phyloP scores from a whole-genome alignment of 148 eudicot genomes.

The Chenopodium berlandieri region DNA sequence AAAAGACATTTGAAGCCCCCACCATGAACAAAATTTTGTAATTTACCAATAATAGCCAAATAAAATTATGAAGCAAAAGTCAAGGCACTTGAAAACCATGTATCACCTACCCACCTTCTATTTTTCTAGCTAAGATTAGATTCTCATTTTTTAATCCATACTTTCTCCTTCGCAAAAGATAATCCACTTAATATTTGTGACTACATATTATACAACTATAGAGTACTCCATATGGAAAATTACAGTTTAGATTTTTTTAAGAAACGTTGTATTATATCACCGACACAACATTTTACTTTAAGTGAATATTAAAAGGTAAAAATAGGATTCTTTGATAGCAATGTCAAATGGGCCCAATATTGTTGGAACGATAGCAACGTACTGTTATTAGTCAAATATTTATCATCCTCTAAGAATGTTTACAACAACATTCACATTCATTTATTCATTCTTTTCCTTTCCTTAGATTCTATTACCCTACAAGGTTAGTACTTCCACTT shows the following conservation, averaged over 20 bases:
- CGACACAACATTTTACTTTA: background rate
- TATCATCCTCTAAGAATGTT: background rate
- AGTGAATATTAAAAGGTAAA: background rate
- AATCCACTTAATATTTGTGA: background rate
- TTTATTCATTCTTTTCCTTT: too few species aligned
- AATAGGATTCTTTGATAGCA: background rate
- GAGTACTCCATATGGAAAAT: too few species aligned
- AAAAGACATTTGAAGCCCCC: background rate
- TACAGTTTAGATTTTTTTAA: too few species aligned
- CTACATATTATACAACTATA: background rate
- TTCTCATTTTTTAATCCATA: background rate
- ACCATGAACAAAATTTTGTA: background rate
- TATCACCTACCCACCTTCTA: conserved; percentile 1
- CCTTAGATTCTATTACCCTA: background rate
- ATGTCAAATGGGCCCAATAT: conserved; percentile 13
- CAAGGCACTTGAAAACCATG: conserved; percentile 15
- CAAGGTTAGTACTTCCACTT: background rate
- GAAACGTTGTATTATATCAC: background rate
- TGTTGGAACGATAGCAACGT: conserved; percentile 3
- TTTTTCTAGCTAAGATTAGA: background rate
- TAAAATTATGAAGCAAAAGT: background rate
- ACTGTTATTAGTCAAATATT: background rate
- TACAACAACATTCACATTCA: background rate
- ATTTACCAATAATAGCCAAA: background rate
- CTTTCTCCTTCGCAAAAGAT: too few species aligned